Percentiles rank a stretch among this genome's conserved stretches.
phyloP scores from a whole-genome alignment of 1,139 yeast genomes.

The Blastobotrys raffinosifermentans region DNA sequence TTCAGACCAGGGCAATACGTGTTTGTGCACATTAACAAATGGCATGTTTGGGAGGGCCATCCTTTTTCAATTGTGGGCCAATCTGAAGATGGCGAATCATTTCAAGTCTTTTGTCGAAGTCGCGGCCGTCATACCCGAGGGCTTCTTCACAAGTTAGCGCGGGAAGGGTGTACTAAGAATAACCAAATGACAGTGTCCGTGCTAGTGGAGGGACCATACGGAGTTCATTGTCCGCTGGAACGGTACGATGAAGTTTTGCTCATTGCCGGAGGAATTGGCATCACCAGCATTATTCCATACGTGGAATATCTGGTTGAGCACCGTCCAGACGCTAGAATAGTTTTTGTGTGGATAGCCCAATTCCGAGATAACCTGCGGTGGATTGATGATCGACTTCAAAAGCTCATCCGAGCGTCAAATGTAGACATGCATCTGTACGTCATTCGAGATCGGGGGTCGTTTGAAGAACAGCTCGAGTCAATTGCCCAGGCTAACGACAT shows the following conservation, averaged over 20 bases:
- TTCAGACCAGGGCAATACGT: constrained; percentile 60
- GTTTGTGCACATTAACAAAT: constrained; percentile 47
- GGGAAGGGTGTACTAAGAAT: constrained; percentile 19
- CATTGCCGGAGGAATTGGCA: constrained; percentile 70
- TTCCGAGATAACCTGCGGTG: constrained; percentile 22
- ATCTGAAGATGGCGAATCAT: constrained; percentile 30
- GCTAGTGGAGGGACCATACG: constrained; percentile 62
- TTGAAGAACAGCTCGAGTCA: too few species aligned
- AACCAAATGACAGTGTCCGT: constrained; percentile 33
- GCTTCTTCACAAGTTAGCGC: constrained; percentile 23
- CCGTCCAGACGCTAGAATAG: constrained; percentile 17
- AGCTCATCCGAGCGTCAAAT: constrained; percentile 16
- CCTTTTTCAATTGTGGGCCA: constrained; percentile 55
- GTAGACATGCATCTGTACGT: constrained; percentile 26
- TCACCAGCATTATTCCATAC: constrained; percentile 49
- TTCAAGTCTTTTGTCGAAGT: constrained; percentile 35
- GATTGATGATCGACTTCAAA: constrained; percentile 24
- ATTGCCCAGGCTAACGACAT: too few species aligned
- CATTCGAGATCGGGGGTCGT: constrained; percentile 6
- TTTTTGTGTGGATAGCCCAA: constrained; percentile 28
- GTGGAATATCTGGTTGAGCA: constrained; percentile 25
- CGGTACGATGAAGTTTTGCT: constrained; percentile 51
- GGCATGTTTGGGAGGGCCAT: constrained; percentile 48
- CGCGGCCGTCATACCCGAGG: constrained; percentile 32
- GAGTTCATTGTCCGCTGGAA: constrained; percentile 47